These are phyloP conservation scores for Cymodocea nodosa DNA, from an alignment of 116 monocot species.

Conservation along the genomic window DNA sequence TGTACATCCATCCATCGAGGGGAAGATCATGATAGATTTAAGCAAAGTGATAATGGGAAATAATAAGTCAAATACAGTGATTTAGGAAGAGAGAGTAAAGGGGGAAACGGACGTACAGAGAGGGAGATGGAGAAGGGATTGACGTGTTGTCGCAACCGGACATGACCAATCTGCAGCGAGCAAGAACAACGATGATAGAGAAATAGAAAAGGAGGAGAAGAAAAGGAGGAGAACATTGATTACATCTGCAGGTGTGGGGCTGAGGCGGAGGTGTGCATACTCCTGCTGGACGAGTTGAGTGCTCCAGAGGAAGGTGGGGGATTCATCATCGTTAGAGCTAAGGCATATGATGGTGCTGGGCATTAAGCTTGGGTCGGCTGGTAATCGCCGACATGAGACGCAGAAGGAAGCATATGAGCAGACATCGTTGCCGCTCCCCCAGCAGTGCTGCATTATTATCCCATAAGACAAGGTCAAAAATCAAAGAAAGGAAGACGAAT, in stretches of 20 bases:
- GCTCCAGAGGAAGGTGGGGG: slow-evolving; percentile 8
- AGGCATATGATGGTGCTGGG: no score
- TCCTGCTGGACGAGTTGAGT: slow-evolving; percentile 55
- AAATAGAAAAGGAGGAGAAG: background rate
- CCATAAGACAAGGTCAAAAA: no score
- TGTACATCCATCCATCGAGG: slow-evolving; percentile 1
- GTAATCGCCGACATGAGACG: no score
- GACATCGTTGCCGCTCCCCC: slow-evolving; percentile 7
- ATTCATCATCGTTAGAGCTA: no score
- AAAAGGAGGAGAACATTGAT: background rate
- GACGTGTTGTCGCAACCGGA: slow-evolving; percentile 88
- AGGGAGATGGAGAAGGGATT: slow-evolving; percentile 68
- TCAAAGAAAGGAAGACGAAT: background rate
- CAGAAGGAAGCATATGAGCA: slow-evolving; percentile 3
- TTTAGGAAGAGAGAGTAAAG: background rate
- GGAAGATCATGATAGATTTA: background rate
- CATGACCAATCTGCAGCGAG: slow-evolving; percentile 52
- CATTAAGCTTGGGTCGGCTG: no score
- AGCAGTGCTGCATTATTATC: no score
- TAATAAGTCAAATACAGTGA: background rate
- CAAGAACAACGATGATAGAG: background rate
- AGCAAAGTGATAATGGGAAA: no score
- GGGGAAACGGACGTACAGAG: slow-evolving; percentile 15
- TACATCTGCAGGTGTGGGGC: slow-evolving; percentile 22
- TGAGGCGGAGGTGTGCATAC: slow-evolving; percentile 78